These are phyloP conservation scores for Crithidia sp. DNA, from an alignment of 208 protist genomes.

Conservation along the genomic window DNA sequence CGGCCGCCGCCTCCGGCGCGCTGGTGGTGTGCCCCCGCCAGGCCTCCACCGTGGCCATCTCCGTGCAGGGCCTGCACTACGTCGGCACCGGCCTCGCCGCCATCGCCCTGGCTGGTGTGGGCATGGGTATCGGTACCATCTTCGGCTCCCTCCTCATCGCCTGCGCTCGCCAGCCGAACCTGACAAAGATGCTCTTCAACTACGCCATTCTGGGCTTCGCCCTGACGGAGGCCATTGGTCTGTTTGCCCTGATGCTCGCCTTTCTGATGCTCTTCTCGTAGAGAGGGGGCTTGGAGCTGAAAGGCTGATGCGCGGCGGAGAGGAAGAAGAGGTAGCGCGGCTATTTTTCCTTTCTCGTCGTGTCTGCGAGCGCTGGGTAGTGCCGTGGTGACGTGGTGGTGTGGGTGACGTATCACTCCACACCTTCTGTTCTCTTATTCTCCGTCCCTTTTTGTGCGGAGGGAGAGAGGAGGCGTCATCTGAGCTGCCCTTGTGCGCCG, in stretches of 20 bases:
- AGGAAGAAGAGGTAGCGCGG: neutral
- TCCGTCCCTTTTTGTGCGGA: no score
- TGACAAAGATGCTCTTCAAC: constrained; percentile 93
- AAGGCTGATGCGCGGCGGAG: neutral
- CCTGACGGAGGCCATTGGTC: constrained; percentile 91
- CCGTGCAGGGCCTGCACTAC: constrained; percentile 92
- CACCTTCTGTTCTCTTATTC: no score
- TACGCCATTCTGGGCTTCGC: constrained; percentile 94
- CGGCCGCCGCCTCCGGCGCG: constrained; percentile 41
- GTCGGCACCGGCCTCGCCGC: constrained; percentile 90
- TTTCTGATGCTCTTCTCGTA: constrained; percentile 95
- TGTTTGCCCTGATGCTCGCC: constrained; percentile 92
- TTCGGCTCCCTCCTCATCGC: constrained; percentile 87
- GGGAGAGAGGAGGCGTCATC: no score
- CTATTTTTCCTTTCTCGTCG: neutral
- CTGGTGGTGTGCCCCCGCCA: constrained; percentile 52
- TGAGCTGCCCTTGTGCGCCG: no score
- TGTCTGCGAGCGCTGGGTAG: neutral
- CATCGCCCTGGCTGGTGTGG: constrained; percentile 90
- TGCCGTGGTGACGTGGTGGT: no score
- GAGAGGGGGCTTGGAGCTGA: constrained; percentile 10
- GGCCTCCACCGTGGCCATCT: constrained; percentile 88
- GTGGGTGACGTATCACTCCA: no score
- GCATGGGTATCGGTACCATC: constrained; percentile 91
- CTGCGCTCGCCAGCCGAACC: constrained; percentile 89